Conservation (phyloP, 2,329 filamentous ascomycete species). For the Zelopaecilomyces penicillatus region DNA sequence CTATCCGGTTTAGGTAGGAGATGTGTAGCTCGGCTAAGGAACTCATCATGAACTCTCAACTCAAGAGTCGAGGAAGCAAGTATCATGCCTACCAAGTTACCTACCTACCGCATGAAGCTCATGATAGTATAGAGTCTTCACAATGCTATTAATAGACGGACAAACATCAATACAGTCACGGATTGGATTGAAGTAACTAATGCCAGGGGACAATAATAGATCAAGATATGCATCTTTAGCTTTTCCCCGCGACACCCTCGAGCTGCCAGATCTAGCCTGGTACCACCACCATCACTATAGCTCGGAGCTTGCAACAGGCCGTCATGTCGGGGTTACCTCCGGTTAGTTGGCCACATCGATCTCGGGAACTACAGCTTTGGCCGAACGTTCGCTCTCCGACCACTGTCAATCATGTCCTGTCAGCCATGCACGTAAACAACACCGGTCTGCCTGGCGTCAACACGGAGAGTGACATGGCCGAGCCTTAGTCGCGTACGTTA, state of each 20-base stretch:
- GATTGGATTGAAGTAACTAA: no score
- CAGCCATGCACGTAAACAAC: slow-evolving; percentile 32
- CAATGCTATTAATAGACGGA: not conserved
- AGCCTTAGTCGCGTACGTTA: slow-evolving; percentile 31
- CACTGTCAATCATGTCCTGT: slow-evolving; percentile 35
- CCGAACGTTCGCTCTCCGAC: slow-evolving; percentile 31
- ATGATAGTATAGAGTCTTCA: not conserved
- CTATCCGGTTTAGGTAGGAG: no score
- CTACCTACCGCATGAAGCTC: no score
- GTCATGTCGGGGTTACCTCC: slow-evolving; percentile 35
- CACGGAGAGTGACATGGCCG: slow-evolving; percentile 20
- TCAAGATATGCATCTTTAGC: slow-evolving; percentile 7
- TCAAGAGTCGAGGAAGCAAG: not conserved
- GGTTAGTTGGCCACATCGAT: slow-evolving; percentile 27
- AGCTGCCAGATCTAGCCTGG: slow-evolving; percentile 21
- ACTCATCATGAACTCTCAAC: slow-evolving; percentile 6
- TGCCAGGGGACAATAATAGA: not conserved
- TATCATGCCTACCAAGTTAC: slow-evolving; percentile 1
- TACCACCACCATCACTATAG: slow-evolving; percentile 33
- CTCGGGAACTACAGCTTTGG: slow-evolving; percentile 25
- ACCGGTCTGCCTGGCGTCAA: slow-evolving; percentile 19
- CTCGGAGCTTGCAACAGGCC: slow-evolving; percentile 33
- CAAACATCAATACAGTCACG: not conserved
- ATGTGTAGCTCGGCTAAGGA: not conserved
- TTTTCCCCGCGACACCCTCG: slow-evolving; percentile 20